Conservation (phyloP, 1,284 basidiomycete species). For the Microbotryomycetes sp. region DNA sequence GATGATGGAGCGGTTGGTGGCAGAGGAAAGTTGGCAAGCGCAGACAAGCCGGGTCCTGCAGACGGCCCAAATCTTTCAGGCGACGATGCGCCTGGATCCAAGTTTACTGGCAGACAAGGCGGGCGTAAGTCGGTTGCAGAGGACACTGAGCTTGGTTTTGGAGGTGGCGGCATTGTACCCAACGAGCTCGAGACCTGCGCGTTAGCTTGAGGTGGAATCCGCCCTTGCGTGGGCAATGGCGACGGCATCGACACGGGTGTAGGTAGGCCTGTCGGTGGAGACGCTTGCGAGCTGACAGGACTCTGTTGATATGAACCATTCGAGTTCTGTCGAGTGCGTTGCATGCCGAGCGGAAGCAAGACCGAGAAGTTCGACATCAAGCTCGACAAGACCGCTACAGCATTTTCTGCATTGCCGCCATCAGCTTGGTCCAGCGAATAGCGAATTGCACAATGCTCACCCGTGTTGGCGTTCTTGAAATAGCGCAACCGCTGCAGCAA, state of each 20-base stretch:
- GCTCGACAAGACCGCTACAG: background rate
- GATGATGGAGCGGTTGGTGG: background rate
- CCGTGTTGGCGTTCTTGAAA: background rate
- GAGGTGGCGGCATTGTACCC: no score
- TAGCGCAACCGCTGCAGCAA: background rate
- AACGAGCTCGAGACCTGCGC: no score
- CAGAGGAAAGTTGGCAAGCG: background rate
- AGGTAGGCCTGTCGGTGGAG: background rate
- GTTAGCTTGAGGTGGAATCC: background rate
- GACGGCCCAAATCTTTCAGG: no score
- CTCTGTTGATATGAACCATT: background rate
- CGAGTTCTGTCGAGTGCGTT: background rate
- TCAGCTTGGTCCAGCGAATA: background rate
- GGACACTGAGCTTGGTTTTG: no score
- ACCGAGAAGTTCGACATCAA: background rate
- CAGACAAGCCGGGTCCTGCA: no score
- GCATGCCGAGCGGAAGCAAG: background rate
- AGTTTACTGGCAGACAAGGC: no score
- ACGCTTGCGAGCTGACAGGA: background rate
- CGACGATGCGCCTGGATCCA: no score
- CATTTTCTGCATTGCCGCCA: background rate
- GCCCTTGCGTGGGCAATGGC: background rate
- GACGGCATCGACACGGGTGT: background rate
- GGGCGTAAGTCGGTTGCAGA: no score
- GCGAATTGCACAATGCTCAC: background rate